Evolutionary conservation across 352 stramenopile genomes (phyloP).

Genomic region (Globisporangium megalacanthum): DNA sequence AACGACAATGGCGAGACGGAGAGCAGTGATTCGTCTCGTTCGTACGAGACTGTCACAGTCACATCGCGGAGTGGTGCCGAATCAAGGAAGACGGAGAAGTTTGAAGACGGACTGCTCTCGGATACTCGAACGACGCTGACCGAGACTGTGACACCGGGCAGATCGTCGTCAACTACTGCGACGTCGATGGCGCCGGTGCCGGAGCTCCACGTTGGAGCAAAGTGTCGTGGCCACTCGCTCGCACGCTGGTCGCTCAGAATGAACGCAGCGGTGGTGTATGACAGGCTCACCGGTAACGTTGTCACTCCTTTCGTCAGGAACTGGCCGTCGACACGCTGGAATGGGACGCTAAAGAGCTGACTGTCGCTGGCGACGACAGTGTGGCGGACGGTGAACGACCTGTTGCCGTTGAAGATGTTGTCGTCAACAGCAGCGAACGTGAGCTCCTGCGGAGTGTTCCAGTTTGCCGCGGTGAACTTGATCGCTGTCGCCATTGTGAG

Average conservation of each 20-base stretch:
- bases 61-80: slow-evolving; percentile 50
- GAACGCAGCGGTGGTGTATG: slow-evolving; percentile 39
- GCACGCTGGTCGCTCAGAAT: slow-evolving; percentile 26
- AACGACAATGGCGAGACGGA: slow-evolving; percentile 32
- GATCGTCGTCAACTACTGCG: slow-evolving; percentile 51
- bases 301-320: slow-evolving; percentile 19
- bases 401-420: slow-evolving; percentile 50
- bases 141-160: slow-evolving; percentile 54
- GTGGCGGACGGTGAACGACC: slow-evolving; percentile 34
- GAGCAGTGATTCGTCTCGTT: slow-evolving; percentile 30
- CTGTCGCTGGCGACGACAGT: slow-evolving; percentile 23
- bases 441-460: slow-evolving; percentile 43
- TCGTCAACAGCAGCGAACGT: slow-evolving; percentile 56
- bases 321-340: slow-evolving; percentile 21
- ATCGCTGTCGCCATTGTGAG: slow-evolving; percentile 39
- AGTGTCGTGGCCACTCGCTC: slow-evolving; percentile 32
- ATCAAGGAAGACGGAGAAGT: slow-evolving; percentile 56
- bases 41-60: slow-evolving; percentile 38
- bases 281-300: slow-evolving; percentile 17
- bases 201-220: slow-evolving; percentile 28
- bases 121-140: slow-evolving; percentile 27
- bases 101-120: slow-evolving; percentile 33
- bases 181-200: slow-evolving; percentile 27
- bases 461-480: slow-evolving; percentile 52
- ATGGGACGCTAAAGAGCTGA: slow-evolving; percentile 16